These are phyloP conservation scores for Cicer judaicum DNA, from an alignment of 306 rosid genomes.

Conservation along the genomic window DNA sequence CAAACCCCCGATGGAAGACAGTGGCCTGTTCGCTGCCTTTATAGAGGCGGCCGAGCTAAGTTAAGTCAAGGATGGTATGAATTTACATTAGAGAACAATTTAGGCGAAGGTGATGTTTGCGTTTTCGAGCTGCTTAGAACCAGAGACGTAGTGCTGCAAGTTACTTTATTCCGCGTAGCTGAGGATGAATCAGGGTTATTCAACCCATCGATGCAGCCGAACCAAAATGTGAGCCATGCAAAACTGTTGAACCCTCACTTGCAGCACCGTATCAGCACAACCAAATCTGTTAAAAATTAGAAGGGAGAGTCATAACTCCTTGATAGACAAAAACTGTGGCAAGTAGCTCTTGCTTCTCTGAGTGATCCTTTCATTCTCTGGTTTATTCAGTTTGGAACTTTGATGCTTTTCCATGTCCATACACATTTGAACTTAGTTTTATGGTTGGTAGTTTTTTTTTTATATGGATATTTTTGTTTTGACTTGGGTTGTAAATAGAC, in stretches of 20 bases:
- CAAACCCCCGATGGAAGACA: constrained; percentile 74
- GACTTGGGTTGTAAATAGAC: constrained; percentile 76
- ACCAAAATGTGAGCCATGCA: constrained; percentile 45
- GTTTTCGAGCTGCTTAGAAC: constrained; percentile 81
- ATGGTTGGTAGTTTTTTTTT: constrained; percentile 47
- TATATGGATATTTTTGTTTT: constrained; percentile 49
- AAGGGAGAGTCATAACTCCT: constrained; percentile 26
- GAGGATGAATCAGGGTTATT: constrained; percentile 64
- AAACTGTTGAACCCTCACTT: constrained; percentile 57
- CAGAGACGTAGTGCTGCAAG: constrained; percentile 78
- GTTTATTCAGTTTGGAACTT: constrained; percentile 57
- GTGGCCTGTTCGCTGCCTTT: constrained; percentile 95
- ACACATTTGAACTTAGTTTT: constrained; percentile 48
- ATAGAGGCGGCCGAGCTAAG: constrained; percentile 89
- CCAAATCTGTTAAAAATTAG: constrained; percentile 61
- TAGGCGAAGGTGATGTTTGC: constrained; percentile 98
- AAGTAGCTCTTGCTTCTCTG: constrained; percentile 45
- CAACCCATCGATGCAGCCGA: constrained; percentile 49
- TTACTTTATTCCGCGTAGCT: constrained; percentile 65
- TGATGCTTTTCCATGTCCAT: constrained; percentile 57
- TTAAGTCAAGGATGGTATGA: constrained; percentile 98
- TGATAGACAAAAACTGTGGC: constrained; percentile 50
- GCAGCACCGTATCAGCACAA: constrained; percentile 53
- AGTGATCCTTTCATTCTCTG: constrained; percentile 52
- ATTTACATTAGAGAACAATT: constrained; percentile 75